phyloP scores from a whole-genome alignment of 306 rosid genomes.

The Cucurbita maxima region DNA sequence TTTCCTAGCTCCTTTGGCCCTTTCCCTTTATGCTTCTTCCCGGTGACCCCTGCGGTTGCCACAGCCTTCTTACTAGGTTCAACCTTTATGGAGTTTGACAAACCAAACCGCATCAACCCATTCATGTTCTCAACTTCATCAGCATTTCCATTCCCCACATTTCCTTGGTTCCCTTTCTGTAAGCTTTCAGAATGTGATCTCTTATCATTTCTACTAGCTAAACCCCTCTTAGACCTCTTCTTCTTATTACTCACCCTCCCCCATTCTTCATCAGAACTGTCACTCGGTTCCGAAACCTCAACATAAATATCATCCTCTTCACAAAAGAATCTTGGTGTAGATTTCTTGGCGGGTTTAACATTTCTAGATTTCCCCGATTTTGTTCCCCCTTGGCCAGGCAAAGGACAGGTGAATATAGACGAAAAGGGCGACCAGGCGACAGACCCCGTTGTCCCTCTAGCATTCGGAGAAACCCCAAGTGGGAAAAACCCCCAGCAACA shows the following conservation, averaged over 20 bases:
- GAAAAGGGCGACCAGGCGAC: slow-evolving; percentile 63
- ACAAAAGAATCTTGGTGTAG: slow-evolving; percentile 23
- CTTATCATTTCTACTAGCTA: slow-evolving; percentile 8
- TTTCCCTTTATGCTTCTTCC: slow-evolving; percentile 29
- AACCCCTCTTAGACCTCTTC: slow-evolving; percentile 17
- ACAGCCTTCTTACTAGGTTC: slow-evolving; percentile 33
- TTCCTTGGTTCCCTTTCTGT: slow-evolving; percentile 24
- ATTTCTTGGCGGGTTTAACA: not conserved
- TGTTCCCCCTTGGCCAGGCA: slow-evolving; percentile 10
- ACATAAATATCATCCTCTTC: slow-evolving; percentile 31
- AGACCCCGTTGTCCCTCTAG: slow-evolving; percentile 18
- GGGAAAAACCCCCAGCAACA: slow-evolving; percentile 79
- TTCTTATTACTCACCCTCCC: slow-evolving; percentile 6
- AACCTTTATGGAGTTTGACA: slow-evolving; percentile 10
- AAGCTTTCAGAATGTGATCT: slow-evolving; percentile 23
- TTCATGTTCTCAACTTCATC: slow-evolving; percentile 18
- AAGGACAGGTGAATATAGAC: slow-evolving; percentile 47
- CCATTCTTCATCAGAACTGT: slow-evolving; percentile 51
- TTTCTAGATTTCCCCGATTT: not conserved
- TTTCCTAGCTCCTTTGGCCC: slow-evolving; percentile 57
- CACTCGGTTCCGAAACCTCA: slow-evolving; percentile 36
- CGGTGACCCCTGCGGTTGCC: slow-evolving; percentile 5
- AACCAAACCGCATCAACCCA: slow-evolving; percentile 3
- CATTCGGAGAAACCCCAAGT: slow-evolving; percentile 34
- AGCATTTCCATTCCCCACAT: slow-evolving; percentile 14